A percentile compares a stretch with the other conserved stretches of the same genome.
phyloP scores from a whole-genome alignment of 2,329 filamentous ascomycete genomes.

The Penicillium sclerotigenum region DNA sequence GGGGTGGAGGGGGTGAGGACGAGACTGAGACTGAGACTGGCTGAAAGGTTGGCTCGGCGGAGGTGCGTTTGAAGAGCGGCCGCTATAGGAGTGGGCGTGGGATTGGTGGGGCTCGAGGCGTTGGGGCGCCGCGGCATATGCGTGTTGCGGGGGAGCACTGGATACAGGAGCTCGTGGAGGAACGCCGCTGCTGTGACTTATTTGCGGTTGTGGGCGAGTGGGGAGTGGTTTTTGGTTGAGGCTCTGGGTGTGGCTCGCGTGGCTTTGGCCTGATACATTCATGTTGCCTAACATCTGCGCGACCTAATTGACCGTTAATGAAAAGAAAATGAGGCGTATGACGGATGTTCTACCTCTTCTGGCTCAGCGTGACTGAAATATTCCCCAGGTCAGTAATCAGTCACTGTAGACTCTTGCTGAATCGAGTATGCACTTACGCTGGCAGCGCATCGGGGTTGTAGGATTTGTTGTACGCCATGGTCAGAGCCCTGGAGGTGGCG shows the following conservation, averaged over 20 bases:
- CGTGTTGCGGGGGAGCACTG: conserved; percentile 20
- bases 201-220: conserved; percentile 24
- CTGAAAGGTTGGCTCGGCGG: conserved; percentile 17
- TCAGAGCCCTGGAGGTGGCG: conserved; percentile 19
- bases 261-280: conserved; percentile 29
- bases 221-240: conserved; percentile 27
- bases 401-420: conserved; percentile 2
- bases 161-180: conserved; percentile 29
- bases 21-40: conserved; percentile 46
- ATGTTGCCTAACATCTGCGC: conserved; percentile 45
- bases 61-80: conserved; percentile 14
- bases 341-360: conserved; percentile 55
- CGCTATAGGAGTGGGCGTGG: conserved; percentile 18
- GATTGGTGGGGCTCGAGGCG: conserved; percentile 16
- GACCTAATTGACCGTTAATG: conserved; percentile 32
- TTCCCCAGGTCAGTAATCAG: conserved; percentile 19
- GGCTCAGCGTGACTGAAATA: conserved; percentile 67
- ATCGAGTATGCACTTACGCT: conserved; percentile 58
- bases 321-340: neutral
- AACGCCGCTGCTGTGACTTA: conserved; percentile 20
- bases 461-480: conserved; percentile 90
- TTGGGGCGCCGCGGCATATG: conserved; percentile 17
- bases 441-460: conserved; percentile 95
- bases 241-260: conserved; percentile 15
- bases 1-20: conserved; percentile 40